Conservation (phyloP, 1,139 yeast species). For the Yamadazyma sp. region DNA sequence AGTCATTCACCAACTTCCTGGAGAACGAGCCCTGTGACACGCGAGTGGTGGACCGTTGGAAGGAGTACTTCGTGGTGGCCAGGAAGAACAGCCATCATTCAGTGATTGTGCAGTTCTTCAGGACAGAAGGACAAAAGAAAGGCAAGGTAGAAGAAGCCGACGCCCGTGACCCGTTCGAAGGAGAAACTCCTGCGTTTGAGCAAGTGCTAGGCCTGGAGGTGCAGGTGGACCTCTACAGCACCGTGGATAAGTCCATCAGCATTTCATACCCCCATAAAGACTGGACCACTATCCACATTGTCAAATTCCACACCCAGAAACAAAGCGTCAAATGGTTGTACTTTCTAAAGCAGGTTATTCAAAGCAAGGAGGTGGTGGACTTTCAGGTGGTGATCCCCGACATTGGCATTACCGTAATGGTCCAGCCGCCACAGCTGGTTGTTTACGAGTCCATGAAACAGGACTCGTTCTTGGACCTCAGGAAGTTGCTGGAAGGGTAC, state of each 20-base stretch:
- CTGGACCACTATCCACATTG: slow-evolving; percentile 44
- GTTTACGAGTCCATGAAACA: slow-evolving; percentile 12
- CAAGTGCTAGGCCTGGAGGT: slow-evolving; percentile 22
- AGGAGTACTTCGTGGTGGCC: slow-evolving; percentile 68
- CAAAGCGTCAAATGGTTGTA: slow-evolving; percentile 65
- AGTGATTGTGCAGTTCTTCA: slow-evolving; percentile 61
- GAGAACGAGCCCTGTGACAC: slow-evolving; percentile 56
- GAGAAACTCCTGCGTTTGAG: slow-evolving; percentile 24
- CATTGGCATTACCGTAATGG: slow-evolving; percentile 22
- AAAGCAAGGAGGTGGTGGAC: slow-evolving; percentile 23
- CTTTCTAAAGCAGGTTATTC: slow-evolving; percentile 48
- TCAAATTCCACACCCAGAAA: slow-evolving; percentile 52
- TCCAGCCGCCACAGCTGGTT: slow-evolving; percentile 50
- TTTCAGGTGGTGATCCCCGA: slow-evolving; percentile 17
- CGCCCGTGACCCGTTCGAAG: neutral
- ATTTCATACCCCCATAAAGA: slow-evolving; percentile 38
- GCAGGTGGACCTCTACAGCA: slow-evolving; percentile 56
- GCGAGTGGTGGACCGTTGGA: slow-evolving; percentile 69
- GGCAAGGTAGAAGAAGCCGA: slow-evolving; percentile 1
- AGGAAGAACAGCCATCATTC: slow-evolving; percentile 60
- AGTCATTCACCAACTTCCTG: slow-evolving; percentile 15
- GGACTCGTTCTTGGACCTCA: slow-evolving; percentile 13
- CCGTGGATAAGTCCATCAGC: slow-evolving; percentile 68
- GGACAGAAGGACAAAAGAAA: slow-evolving; percentile 38
- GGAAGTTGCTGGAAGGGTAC: slow-evolving; percentile 32